A percentile compares a stretch with the other conserved stretches of the same genome.
Conservation (phyloP, 331 rosid species). For the Malus hybrid region DNA sequence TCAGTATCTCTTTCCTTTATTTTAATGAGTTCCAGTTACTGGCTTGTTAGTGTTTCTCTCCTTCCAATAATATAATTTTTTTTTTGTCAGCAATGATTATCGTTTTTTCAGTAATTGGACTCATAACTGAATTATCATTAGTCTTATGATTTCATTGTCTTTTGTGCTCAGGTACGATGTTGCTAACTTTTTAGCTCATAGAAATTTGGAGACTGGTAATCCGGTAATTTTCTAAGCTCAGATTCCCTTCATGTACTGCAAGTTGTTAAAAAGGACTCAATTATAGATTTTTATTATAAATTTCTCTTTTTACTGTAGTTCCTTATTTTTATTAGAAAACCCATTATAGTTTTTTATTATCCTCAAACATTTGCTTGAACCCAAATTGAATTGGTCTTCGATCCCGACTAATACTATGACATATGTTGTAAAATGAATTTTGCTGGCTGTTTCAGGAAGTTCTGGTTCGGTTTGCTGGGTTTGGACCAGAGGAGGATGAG, state of each 20-base stretch:
- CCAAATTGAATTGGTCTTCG: neutral
- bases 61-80: neutral
- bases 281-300: neutral
- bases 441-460: slow-evolving; percentile 63
- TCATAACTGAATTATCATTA: neutral
- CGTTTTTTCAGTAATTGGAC: neutral
- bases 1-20: slow-evolving; percentile 37
- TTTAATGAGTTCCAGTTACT: slow-evolving; percentile 16
- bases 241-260: neutral
- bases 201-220: slow-evolving; percentile 73
- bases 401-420: neutral
- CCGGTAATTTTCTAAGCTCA: slow-evolving; percentile 57
- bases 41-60: slow-evolving; percentile 9
- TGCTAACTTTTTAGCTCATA: slow-evolving; percentile 70
- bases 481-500: slow-evolving; percentile 97
- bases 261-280: neutral
- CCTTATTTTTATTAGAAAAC: too few species aligned
- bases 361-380: neutral
- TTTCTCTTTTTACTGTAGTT: neutral
- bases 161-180: slow-evolving; percentile 74
- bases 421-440: neutral
- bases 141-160: slow-evolving; percentile 9
- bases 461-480: slow-evolving; percentile 87
- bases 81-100: neutral
- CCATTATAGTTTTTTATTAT: too few species aligned